Conservation (phyloP, 2,329 filamentous ascomycete species). For the Bipolaris cookei region DNA sequence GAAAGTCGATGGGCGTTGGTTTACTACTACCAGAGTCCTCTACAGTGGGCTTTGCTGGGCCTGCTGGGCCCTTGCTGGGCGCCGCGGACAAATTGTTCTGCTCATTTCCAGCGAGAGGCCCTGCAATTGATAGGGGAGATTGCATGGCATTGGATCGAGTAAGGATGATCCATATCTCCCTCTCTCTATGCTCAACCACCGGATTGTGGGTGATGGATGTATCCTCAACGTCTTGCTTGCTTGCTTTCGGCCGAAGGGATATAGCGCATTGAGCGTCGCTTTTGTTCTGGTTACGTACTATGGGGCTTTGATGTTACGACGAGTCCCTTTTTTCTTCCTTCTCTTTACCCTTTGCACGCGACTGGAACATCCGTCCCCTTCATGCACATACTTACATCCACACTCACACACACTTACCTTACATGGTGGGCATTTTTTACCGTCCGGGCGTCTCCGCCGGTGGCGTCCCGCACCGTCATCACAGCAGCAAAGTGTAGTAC, state of each 20-base stretch:
- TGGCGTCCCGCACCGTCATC: no score
- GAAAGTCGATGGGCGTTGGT: slow-evolving; percentile 1
- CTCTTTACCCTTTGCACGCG: neutral
- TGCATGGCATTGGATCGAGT: neutral
- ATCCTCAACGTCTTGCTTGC: neutral
- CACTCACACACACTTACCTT: neutral
- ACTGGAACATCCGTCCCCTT: neutral
- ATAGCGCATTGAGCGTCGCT: neutral
- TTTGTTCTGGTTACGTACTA: neutral
- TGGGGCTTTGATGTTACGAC: slow-evolving; percentile 1
- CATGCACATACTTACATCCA: neutral
- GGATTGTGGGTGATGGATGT: no score
- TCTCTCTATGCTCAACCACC: neutral
- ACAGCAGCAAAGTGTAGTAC: no score
- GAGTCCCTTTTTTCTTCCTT: slow-evolving; percentile 2
- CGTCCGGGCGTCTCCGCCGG: no score
- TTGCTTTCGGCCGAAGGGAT: neutral
- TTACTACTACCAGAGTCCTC: no score
- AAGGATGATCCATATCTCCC: neutral
- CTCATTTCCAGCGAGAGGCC: slow-evolving; percentile 7
- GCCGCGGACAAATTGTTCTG: slow-evolving; percentile 26
- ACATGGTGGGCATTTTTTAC: no score
- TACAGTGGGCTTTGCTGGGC: no score
- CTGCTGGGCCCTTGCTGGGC: neutral
- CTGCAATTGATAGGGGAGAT: slow-evolving; percentile 21